A percentile compares a stretch with the other conserved stretches of the same genome.
These are phyloP conservation scores for Leptomonas seymouri DNA, from an alignment of 208 protist genomes.

Conservation along the genomic window DNA sequence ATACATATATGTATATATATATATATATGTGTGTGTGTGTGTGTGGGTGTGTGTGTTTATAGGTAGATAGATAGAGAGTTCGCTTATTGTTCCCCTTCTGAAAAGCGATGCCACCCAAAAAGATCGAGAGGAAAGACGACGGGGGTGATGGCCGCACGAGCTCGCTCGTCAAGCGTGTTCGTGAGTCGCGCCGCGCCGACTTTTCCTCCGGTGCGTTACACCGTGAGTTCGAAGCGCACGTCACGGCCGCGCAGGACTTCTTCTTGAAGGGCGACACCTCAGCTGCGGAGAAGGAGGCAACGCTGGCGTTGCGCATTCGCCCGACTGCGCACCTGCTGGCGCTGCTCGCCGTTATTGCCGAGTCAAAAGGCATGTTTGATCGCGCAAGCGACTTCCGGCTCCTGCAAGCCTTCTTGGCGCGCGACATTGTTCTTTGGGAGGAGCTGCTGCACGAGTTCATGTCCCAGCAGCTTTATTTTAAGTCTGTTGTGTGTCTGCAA, in stretches of 20 bases:
- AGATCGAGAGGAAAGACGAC: not conserved
- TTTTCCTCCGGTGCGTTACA: constrained; percentile 64
- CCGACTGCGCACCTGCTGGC: constrained; percentile 85
- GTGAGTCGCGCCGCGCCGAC: constrained; percentile 31
- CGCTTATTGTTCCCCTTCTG: not conserved
- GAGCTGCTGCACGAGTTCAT: constrained; percentile 88
- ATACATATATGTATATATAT: too few relatives aligned
- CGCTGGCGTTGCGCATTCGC: constrained; percentile 73
- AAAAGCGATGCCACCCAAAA: constrained; percentile 3
- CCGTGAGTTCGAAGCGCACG: constrained; percentile 60
- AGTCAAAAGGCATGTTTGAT: constrained; percentile 81
- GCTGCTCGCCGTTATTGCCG: constrained; percentile 78
- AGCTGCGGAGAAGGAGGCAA: constrained; percentile 66
- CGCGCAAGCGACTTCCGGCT: constrained; percentile 88
- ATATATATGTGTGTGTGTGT: too few relatives aligned
- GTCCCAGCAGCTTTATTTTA: constrained; percentile 81
- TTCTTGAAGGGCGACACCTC: constrained; percentile 67
- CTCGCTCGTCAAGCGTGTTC: constrained; percentile 27
- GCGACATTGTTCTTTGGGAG: constrained; percentile 81
- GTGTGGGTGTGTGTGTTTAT: too few relatives aligned
- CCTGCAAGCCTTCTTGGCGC: constrained; percentile 85
- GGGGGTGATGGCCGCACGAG: constrained; percentile 2
- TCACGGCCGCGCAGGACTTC: constrained; percentile 66
- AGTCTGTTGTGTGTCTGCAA: constrained; percentile 86
- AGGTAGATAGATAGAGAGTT: too few relatives aligned